Conservation (phyloP, 1,139 yeast genomes). For the Taphrina populina region DNA sequence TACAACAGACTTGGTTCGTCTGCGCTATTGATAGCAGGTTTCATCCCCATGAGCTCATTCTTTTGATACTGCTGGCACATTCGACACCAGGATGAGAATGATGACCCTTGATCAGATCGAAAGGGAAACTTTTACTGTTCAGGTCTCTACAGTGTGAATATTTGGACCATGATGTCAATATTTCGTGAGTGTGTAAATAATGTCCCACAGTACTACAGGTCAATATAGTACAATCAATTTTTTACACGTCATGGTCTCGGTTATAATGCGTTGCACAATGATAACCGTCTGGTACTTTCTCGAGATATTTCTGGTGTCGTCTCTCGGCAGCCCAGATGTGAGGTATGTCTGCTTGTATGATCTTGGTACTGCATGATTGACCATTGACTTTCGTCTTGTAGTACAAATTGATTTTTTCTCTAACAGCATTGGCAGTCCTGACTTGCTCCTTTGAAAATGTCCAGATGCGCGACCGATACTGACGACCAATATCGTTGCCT, state of each 20-base stretch:
- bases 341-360: neutral
- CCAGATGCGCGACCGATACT: constrained; percentile 8
- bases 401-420: constrained; percentile 3
- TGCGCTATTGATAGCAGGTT: too few relatives aligned
- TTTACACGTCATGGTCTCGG: constrained; percentile 1
- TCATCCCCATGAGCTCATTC: too few relatives aligned
- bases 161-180: too few relatives aligned
- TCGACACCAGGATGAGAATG: too few relatives aligned
- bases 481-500: constrained; percentile 13
- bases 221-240: too few relatives aligned
- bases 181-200: too few relatives aligned
- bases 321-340: constrained; percentile 14
- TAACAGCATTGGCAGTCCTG: neutral
- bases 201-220: too few relatives aligned
- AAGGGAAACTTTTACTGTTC: too few relatives aligned
- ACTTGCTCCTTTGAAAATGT: neutral
- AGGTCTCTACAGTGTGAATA: too few relatives aligned
- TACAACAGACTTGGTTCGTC: too few relatives aligned
- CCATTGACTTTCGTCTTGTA: constrained; percentile 18
- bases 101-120: too few relatives aligned
- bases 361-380: neutral
- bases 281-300: constrained; percentile 7
- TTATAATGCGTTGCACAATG: constrained; percentile 7
- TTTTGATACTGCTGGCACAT: too few relatives aligned
- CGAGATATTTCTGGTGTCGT: constrained; percentile 4